These are phyloP conservation scores for Microdochium trichocladiopsis DNA, from an alignment of 2,329 filamentous ascomycete genomes.

Conservation along the genomic window DNA sequence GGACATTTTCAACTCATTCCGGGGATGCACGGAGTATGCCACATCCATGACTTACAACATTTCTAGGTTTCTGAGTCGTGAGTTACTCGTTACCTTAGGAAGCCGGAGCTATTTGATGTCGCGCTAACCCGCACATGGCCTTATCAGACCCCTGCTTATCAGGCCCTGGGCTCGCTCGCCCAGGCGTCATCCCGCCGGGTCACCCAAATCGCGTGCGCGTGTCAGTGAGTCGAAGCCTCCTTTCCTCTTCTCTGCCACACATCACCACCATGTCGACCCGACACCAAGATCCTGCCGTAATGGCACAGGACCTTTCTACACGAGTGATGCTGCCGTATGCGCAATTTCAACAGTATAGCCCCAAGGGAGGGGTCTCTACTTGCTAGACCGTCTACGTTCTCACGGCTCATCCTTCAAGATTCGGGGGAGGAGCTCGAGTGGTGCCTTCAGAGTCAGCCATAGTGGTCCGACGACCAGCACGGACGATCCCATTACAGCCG, in stretches of 20 bases:
- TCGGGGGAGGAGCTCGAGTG: neutral
- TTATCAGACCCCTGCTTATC: neutral
- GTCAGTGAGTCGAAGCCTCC: neutral
- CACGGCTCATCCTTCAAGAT: neutral
- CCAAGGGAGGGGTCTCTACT: constrained; percentile 3
- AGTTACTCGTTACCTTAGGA: too few relatives aligned
- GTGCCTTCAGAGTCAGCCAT: neutral
- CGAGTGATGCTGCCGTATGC: neutral
- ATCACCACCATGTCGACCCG: neutral
- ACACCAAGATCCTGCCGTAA: neutral
- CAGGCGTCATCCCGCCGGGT: neutral
- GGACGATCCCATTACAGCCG: too few relatives aligned
- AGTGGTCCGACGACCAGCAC: neutral
- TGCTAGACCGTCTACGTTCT: neutral
- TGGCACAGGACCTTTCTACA: neutral
- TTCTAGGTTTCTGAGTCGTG: too few relatives aligned
- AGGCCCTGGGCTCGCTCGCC: neutral
- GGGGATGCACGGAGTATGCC: too few relatives aligned
- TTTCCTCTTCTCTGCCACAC: constrained; percentile 2
- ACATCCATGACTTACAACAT: too few relatives aligned
- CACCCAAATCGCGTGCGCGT: neutral
- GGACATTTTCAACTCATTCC: too few relatives aligned
- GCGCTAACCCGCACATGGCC: too few relatives aligned
- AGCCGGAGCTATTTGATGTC: too few relatives aligned
- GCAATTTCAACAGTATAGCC: constrained; percentile 1